Evolutionary conservation across 1,139 yeast genomes (phyloP).

Genomic region (Kodamaea alishanica): DNA sequence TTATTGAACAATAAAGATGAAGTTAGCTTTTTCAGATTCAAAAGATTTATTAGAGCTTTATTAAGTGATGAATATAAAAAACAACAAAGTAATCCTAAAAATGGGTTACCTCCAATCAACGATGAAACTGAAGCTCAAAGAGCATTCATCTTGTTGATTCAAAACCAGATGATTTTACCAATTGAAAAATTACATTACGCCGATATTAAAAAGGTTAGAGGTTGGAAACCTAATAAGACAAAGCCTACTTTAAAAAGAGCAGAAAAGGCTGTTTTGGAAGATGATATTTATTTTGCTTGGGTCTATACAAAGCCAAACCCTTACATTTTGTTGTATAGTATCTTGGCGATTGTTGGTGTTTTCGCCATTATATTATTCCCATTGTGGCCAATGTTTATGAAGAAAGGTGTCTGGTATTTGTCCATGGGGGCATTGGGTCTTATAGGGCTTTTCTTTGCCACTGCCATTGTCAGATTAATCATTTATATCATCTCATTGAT

Average conservation of each 20-base stretch:
- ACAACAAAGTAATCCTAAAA: constrained; percentile 51
- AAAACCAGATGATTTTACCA: constrained; percentile 72
- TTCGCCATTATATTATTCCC: constrained; percentile 87
- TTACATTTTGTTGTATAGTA: constrained; percentile 58
- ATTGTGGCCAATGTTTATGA: constrained; percentile 90
- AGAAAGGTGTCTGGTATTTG: constrained; percentile 86
- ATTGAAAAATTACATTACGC: constrained; percentile 66
- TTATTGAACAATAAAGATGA: constrained; percentile 61
- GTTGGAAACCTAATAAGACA: constrained; percentile 64
- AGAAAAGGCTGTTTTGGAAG: constrained; percentile 65
- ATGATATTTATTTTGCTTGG: constrained; percentile 89
- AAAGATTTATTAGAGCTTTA: constrained; percentile 78
- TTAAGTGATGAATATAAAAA: constrained; percentile 66
- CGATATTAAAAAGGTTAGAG: constrained; percentile 61
- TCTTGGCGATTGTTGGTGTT: constrained; percentile 61
- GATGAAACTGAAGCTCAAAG: constrained; percentile 57
- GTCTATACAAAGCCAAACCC: constrained; percentile 75
- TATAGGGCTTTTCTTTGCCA: constrained; percentile 67
- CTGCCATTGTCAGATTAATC: constrained; percentile 77
- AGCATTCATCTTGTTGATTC: constrained; percentile 64
- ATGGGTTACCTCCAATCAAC: constrained; percentile 54
- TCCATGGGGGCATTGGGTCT: constrained; percentile 76
- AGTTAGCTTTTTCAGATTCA: constrained; percentile 80
- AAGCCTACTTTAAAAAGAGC: constrained; percentile 68
- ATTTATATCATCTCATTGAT: constrained; percentile 62